These are phyloP conservation scores for Colletotrichum sp. DNA, from an alignment of 2,329 filamentous ascomycete species.

Conservation along the genomic window DNA sequence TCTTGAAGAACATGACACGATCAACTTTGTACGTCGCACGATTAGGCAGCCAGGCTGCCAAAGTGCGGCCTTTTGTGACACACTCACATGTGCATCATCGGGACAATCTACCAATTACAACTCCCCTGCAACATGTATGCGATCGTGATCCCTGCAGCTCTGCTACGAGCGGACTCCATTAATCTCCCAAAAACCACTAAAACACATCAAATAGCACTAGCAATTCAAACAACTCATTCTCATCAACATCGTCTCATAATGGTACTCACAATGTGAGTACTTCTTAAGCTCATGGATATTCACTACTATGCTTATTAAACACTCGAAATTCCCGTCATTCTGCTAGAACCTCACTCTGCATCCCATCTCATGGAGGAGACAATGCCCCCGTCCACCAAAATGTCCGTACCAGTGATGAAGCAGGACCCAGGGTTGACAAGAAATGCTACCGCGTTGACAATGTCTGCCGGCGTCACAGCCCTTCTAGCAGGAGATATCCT, in stretches of 20 bases:
- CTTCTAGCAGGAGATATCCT: neutral
- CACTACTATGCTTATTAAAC: accelerated
- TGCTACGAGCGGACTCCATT: neutral
- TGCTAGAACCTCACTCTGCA: neutral
- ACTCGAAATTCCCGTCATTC: accelerated
- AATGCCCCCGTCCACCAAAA: neutral
- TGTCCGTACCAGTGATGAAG: neutral
- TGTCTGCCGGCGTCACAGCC: neutral
- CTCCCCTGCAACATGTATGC: accelerated
- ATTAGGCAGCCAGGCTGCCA: neutral
- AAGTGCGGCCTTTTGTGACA: neutral
- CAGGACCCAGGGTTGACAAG: neutral
- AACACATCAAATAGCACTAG: accelerated
- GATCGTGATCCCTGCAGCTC: accelerated
- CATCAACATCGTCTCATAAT: neutral
- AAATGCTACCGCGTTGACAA: neutral
- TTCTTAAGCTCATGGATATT: accelerated
- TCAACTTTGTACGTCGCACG: neutral
- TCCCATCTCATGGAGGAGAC: neutral
- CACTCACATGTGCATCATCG: neutral
- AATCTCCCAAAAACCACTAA: neutral
- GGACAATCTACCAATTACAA: neutral
- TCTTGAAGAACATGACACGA: accelerated
- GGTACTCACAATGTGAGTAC: accelerated
- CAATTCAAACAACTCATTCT: accelerated